These are phyloP conservation scores for Neospora caninum DNA, from an alignment of 169 alveolate genomes.

Conservation along the genomic window DNA sequence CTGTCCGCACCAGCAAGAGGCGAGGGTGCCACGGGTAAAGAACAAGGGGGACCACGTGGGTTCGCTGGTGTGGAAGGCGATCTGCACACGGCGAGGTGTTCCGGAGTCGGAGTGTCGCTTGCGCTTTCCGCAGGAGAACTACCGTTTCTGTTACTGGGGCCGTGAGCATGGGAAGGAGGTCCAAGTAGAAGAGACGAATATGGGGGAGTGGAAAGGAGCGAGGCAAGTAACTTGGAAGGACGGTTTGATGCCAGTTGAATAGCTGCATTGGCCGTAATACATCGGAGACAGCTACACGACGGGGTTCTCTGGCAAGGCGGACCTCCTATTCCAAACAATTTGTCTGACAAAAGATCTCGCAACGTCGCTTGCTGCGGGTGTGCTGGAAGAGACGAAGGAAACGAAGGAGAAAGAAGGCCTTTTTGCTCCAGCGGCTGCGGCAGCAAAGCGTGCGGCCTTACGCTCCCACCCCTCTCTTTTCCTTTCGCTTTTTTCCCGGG, in stretches of 20 bases:
- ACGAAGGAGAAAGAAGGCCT: not conserved
- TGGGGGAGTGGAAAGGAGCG: not conserved
- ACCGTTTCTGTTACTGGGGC: too few relatives aligned
- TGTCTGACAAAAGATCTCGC: not conserved
- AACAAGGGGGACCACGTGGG: too few relatives aligned
- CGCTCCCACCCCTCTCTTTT: too few relatives aligned
- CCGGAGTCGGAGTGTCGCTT: too few relatives aligned
- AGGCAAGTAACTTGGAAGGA: not conserved
- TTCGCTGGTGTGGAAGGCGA: too few relatives aligned
- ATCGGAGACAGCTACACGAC: not conserved
- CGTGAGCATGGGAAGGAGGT: too few relatives aligned
- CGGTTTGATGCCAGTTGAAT: not conserved
- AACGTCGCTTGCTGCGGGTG: not conserved
- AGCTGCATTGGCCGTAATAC: constrained; percentile 22
- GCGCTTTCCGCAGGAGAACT: too few relatives aligned
- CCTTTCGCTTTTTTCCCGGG: too few relatives aligned
- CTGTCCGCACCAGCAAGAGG: too few relatives aligned
- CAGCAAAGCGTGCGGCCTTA: too few relatives aligned
- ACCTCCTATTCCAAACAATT: not conserved
- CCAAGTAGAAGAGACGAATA: not conserved
- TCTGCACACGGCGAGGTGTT: too few relatives aligned
- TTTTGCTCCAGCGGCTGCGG: not conserved
- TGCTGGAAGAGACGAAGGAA: not conserved
- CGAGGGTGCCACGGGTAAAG: too few relatives aligned
- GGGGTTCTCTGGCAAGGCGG: not conserved